Conservation (phyloP, 495 filamentous ascomycete species). For the Penicillium malachiteum region DNA sequence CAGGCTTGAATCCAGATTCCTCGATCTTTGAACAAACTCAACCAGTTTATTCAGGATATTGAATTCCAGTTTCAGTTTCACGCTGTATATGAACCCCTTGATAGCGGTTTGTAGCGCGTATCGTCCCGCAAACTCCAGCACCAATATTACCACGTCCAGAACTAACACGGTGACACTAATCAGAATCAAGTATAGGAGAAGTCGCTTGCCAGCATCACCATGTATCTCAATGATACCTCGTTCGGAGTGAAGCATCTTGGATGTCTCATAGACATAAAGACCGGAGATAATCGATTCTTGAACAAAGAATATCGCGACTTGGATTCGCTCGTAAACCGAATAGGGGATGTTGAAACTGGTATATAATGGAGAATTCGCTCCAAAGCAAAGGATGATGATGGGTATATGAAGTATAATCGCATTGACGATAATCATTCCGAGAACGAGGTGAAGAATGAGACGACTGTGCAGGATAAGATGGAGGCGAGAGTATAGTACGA, state of each 20-base stretch:
- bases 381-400: slow-evolving; percentile 36
- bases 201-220: not conserved
- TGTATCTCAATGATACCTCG: slow-evolving; percentile 9
- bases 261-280: slow-evolving; percentile 39
- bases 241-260: slow-evolving; percentile 22
- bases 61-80: slow-evolving; percentile 8
- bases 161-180: not conserved
- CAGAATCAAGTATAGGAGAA: not conserved
- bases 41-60: slow-evolving; percentile 3
- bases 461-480: slow-evolving; percentile 24
- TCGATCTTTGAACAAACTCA: slow-evolving; percentile 1
- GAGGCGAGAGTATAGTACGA: slow-evolving; percentile 38
- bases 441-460: slow-evolving; percentile 23
- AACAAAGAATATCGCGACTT: slow-evolving; percentile 39
- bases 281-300: slow-evolving; percentile 37
- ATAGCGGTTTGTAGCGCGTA: slow-evolving; percentile 4
- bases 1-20: not conserved
- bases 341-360: slow-evolving; percentile 24
- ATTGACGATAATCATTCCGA: slow-evolving; percentile 35
- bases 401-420: slow-evolving; percentile 37
- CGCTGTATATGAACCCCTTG: slow-evolving; percentile 6
- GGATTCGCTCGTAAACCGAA: slow-evolving; percentile 36
- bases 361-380: slow-evolving; percentile 18
- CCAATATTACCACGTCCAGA: slow-evolving; percentile 1
- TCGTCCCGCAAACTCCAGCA: slow-evolving; percentile 1